Evolutionary conservation across 306 rosid species (phyloP).

Genomic region (Canavalia gladiata): DNA sequence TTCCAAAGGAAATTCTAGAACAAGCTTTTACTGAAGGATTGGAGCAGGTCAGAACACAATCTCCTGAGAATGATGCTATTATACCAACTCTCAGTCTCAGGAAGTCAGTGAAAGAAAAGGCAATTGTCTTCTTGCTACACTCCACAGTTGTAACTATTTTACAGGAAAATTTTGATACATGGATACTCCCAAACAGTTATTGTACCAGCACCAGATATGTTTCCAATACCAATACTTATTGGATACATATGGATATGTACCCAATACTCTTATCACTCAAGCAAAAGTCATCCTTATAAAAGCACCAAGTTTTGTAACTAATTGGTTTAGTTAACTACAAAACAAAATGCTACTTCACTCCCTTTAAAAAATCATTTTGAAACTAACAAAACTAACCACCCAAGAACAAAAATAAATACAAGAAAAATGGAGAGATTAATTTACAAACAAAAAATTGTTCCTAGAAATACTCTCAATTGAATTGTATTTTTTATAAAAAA

Average conservation of each 20-base stretch:
- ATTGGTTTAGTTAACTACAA: background rate
- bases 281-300: background rate
- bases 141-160: background rate
- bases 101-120: background rate
- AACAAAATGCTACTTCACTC: background rate
- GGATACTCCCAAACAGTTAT: background rate
- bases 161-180: background rate
- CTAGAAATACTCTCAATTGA: conserved; percentile 16
- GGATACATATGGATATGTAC: background rate
- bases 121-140: background rate
- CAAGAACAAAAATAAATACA: too few relatives aligned
- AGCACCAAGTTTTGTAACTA: background rate
- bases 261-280: background rate
- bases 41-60: background rate
- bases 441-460: background rate
- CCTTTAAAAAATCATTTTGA: background rate
- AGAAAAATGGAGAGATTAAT: too few relatives aligned
- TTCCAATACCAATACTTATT: background rate
- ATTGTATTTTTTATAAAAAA: background rate
- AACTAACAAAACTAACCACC: background rate
- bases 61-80: background rate
- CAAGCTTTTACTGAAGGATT: background rate
- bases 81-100: background rate
- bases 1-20: background rate
- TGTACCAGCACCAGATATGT: background rate